A percentile compares a stretch with the other conserved stretches of the same genome.
Evolutionary conservation across 345 rosid genomes (phyloP).

Genomic region (Psidium guajava): DNA sequence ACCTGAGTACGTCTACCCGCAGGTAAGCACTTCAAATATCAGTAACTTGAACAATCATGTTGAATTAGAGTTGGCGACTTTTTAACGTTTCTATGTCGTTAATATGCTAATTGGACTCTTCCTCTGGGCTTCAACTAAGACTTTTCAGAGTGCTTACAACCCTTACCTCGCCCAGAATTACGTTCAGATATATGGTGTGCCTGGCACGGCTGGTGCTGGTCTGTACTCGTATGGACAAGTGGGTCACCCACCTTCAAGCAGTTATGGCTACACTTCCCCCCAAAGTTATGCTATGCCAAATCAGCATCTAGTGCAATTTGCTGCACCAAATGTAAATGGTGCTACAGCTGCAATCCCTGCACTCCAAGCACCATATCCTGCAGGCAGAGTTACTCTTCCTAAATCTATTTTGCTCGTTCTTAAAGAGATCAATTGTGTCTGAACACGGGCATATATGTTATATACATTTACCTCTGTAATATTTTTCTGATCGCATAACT

Average conservation of each 20-base stretch:
- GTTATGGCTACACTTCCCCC: conserved; percentile 5
- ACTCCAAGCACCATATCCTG: conserved; percentile 9
- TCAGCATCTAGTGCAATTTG: conserved; percentile 12
- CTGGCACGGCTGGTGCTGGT: conserved; percentile 8
- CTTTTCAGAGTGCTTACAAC: conserved; percentile 14
- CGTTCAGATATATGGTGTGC: conserved; percentile 14
- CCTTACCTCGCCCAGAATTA: conserved; percentile 20
- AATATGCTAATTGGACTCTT: background rate
- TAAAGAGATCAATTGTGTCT: background rate
- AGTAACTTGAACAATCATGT: background rate
- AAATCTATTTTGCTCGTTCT: background rate
- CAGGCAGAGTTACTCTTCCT: conserved; percentile 5
- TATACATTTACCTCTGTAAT: background rate
- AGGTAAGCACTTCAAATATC: conserved; percentile 10
- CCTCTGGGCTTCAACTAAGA: background rate
- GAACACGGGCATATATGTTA: background rate
- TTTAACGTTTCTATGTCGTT: background rate
- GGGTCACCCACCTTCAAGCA: conserved; percentile 7
- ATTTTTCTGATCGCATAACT: background rate
- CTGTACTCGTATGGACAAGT: conserved; percentile 14
- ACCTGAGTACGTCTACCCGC: conserved; percentile 15
- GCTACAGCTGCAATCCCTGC: conserved; percentile 10
- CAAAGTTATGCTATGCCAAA: conserved; percentile 9
- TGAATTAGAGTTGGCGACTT: background rate
- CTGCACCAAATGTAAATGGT: conserved; percentile 14